phyloP scores from a whole-genome alignment of 306 rosid species.

The Glycine latifolia region DNA sequence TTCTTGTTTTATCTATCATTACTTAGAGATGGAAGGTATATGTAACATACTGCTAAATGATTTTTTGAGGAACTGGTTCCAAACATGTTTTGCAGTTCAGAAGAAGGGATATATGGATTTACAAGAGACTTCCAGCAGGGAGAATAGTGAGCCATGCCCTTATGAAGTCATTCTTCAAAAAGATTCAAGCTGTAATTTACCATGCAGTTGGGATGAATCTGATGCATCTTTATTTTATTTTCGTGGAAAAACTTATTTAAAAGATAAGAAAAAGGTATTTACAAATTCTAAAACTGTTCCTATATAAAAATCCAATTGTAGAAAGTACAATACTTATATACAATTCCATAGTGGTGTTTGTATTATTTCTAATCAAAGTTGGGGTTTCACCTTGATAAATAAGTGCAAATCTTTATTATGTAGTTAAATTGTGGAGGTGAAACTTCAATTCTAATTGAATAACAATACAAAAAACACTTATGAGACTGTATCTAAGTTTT shows the following conservation, averaged over 20 bases:
- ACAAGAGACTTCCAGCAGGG: slow-evolving; percentile 50
- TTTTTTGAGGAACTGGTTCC: slow-evolving; percentile 18
- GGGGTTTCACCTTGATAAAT: too few species aligned
- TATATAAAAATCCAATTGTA: neutral
- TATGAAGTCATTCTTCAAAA: slow-evolving; percentile 70
- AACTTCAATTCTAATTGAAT: too few species aligned
- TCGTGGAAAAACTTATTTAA: slow-evolving; percentile 66
- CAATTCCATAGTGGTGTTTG: too few species aligned
- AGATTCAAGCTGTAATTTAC: slow-evolving; percentile 56
- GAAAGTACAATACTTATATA: too few species aligned
- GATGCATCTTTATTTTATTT: slow-evolving; percentile 73
- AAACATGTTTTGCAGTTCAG: slow-evolving; percentile 55
- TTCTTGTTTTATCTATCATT: slow-evolving; percentile 19
- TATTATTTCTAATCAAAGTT: too few species aligned
- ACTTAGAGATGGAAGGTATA: neutral
- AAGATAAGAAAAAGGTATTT: slow-evolving; percentile 65
- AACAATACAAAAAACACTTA: too few species aligned
- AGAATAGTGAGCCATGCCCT: slow-evolving; percentile 44
- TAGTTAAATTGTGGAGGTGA: too few species aligned
- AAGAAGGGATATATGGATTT: slow-evolving; percentile 65
- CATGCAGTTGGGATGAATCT: slow-evolving; percentile 64
- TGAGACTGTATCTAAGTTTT: too few species aligned
- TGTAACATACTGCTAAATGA: neutral
- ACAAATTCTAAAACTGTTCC: neutral
- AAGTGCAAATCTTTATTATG: too few species aligned